Evolutionary conservation across 2,329 filamentous ascomycete species (phyloP).

Genomic region (Diplodia scrobiculata): DNA sequence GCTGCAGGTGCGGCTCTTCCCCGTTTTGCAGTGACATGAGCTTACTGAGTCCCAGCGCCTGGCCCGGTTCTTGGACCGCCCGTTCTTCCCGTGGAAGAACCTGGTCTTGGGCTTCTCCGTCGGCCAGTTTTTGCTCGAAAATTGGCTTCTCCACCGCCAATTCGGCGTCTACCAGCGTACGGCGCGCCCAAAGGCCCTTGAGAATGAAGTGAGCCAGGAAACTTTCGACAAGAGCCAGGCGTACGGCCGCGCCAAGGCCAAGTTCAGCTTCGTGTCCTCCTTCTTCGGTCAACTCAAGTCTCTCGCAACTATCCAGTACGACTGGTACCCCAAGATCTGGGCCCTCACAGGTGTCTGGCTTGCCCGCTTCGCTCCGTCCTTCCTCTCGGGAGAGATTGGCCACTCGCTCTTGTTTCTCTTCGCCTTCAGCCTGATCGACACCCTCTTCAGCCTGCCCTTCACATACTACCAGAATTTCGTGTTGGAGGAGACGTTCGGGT

Average conservation of each 20-base stretch:
- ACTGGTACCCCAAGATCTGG: constrained; percentile 91
- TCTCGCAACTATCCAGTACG: constrained; percentile 82
- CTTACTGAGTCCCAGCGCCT: constrained; percentile 57
- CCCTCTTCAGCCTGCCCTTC: constrained; percentile 74
- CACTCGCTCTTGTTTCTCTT: constrained; percentile 93
- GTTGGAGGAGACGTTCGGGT: constrained; percentile 93
- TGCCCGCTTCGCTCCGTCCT: constrained; percentile 70
- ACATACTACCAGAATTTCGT: constrained; percentile 94
- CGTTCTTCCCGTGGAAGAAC: constrained; percentile 95
- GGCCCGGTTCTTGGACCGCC: constrained; percentile 83
- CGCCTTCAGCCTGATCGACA: constrained; percentile 78
- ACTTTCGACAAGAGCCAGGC: constrained; percentile 94
- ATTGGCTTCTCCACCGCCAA: constrained; percentile 84
- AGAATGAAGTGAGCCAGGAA: constrained; percentile 83
- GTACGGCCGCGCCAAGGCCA: constrained; percentile 93
- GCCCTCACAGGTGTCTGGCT: constrained; percentile 74
- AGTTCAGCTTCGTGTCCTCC: constrained; percentile 78
- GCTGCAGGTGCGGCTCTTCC: constrained; percentile 12
- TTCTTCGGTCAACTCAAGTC: constrained; percentile 88
- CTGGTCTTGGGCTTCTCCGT: constrained; percentile 93
- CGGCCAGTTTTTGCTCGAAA: constrained; percentile 86
- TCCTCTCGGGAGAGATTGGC: constrained; percentile 87
- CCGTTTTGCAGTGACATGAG: neutral
- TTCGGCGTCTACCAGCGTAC: constrained; percentile 81
- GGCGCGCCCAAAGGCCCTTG: constrained; percentile 80